Conservation (phyloP, 148 eudicot genomes). For the Spergularia bocconei region DNA sequence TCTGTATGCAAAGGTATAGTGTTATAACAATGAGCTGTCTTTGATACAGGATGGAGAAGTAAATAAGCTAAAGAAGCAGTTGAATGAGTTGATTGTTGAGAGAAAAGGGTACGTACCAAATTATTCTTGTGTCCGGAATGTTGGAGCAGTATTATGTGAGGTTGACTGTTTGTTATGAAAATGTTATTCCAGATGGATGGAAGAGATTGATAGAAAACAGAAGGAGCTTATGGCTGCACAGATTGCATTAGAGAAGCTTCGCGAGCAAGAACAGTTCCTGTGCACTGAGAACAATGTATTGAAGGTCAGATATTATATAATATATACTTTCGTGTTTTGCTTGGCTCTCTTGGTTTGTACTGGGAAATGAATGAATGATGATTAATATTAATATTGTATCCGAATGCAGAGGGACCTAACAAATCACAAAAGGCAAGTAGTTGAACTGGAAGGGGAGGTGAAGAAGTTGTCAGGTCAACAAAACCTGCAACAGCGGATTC, state of each 20-base stretch:
- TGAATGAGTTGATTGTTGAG: conserved; percentile 71
- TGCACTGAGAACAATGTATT: conserved; percentile 69
- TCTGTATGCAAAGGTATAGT: not conserved
- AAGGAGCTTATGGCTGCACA: conserved; percentile 72
- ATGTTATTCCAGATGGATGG: conserved; percentile 61
- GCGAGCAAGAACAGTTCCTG: conserved; percentile 46
- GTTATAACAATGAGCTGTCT: conserved; percentile 14
- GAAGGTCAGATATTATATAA: conserved; percentile 49
- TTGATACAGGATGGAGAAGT: conserved; percentile 59
- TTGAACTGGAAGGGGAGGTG: conserved; percentile 71
- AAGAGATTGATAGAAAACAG: conserved; percentile 80
- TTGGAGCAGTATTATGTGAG: conserved; percentile 3
- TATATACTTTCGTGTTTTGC: not conserved
- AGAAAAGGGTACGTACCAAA: conserved; percentile 55
- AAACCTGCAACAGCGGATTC: conserved; percentile 87
- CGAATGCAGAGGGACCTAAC: conserved; percentile 51
- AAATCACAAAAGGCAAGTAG: conserved; percentile 48
- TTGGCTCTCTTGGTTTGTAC: not conserved
- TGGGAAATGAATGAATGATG: not conserved
- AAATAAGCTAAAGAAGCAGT: conserved; percentile 58
- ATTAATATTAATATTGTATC: not conserved
- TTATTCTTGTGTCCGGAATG: not conserved
- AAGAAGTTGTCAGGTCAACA: conserved; percentile 84
- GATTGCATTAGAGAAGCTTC: conserved; percentile 67
- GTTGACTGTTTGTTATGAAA: conserved; percentile 13